phyloP scores from a whole-genome alignment of 2,329 filamentous ascomycete species.

The Ilyonectria destructans region DNA sequence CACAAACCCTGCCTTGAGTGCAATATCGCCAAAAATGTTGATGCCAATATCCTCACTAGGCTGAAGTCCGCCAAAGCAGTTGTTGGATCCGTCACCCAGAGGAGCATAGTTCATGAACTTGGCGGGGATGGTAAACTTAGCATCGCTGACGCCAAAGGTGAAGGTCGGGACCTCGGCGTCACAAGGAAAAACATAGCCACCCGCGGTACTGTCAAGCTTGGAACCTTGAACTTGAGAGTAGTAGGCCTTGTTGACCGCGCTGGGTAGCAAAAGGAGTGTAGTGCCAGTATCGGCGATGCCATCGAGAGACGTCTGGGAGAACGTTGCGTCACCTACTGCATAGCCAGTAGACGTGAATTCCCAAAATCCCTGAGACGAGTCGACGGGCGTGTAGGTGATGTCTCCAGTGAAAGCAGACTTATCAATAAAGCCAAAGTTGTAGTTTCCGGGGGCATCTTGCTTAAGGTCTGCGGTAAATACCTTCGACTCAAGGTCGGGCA shows the following conservation, averaged over 20 bases:
- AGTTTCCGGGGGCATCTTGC: conserved; percentile 70
- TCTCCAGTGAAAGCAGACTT: conserved; percentile 73
- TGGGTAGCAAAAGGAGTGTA: conserved; percentile 75
- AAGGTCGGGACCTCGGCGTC: conserved; percentile 63
- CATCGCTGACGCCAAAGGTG: conserved; percentile 70
- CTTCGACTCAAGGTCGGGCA: conserved; percentile 33
- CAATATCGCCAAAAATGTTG: conserved; percentile 76
- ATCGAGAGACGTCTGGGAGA: conserved; percentile 49
- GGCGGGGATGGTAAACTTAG: conserved; percentile 72
- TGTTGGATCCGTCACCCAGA: conserved; percentile 43
- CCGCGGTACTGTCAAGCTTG: conserved; percentile 56
- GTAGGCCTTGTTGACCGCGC: conserved; percentile 65
- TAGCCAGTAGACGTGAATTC: conserved; percentile 61
- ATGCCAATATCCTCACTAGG: conserved; percentile 60
- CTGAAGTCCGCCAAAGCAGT: conserved; percentile 81
- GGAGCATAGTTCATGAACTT: conserved; percentile 69
- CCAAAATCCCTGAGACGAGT: conserved; percentile 77
- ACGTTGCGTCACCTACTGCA: conserved; percentile 45
- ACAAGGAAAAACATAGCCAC: conserved; percentile 67
- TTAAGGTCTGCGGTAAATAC: conserved; percentile 81
- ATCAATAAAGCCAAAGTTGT: conserved; percentile 84
- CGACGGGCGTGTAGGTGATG: conserved; percentile 75
- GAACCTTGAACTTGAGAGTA: conserved; percentile 65
- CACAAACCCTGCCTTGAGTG: conserved; percentile 74
- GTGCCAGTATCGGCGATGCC: conserved; percentile 74